Percentiles rank a stretch among this genome's conserved stretches.
phyloP scores from a whole-genome alignment of 352 stramenopile species.

The Globisporangium iwayamae region DNA sequence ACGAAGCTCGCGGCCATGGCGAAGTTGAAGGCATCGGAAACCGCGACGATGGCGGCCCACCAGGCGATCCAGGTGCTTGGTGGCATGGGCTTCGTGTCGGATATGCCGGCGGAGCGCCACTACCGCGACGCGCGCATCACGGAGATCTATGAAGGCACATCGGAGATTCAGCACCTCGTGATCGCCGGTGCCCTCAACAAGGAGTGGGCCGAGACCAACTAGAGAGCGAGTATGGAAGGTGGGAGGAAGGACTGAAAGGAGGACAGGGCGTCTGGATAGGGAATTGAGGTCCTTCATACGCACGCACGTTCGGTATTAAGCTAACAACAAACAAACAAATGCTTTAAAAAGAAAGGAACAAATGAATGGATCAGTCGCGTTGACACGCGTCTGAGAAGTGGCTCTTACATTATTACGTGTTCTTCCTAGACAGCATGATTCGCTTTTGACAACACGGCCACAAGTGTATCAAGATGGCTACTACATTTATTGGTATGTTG shows the following conservation, averaged over 20 bases:
- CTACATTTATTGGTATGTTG: too few species aligned
- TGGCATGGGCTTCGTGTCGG: slow-evolving; percentile 94
- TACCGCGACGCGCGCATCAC: slow-evolving; percentile 97
- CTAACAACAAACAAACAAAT: neutral
- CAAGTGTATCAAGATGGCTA: too few species aligned
- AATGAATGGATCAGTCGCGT: neutral
- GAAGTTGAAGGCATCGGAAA: slow-evolving; percentile 95
- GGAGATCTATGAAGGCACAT: slow-evolving; percentile 97
- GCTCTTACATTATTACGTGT: too few species aligned
- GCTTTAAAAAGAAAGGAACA: too few species aligned
- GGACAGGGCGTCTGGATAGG: neutral
- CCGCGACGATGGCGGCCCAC: slow-evolving; percentile 94
- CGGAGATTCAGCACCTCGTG: slow-evolving; percentile 96
- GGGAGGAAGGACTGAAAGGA: neutral
- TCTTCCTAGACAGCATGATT: too few species aligned
- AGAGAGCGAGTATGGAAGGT: slow-evolving; percentile 5
- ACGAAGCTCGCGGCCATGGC: slow-evolving; percentile 95
- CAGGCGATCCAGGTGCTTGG: slow-evolving; percentile 96
- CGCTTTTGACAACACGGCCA: too few species aligned
- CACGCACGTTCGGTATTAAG: neutral
- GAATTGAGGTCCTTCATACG: neutral
- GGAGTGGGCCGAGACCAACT: slow-evolving; percentile 85
- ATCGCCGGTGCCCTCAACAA: slow-evolving; percentile 96
- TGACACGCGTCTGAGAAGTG: too few species aligned
- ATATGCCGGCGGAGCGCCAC: slow-evolving; percentile 97